Evolutionary conservation across 805 yeast species (phyloP).

Genomic region (Wickerhamiella lipophila): DNA sequence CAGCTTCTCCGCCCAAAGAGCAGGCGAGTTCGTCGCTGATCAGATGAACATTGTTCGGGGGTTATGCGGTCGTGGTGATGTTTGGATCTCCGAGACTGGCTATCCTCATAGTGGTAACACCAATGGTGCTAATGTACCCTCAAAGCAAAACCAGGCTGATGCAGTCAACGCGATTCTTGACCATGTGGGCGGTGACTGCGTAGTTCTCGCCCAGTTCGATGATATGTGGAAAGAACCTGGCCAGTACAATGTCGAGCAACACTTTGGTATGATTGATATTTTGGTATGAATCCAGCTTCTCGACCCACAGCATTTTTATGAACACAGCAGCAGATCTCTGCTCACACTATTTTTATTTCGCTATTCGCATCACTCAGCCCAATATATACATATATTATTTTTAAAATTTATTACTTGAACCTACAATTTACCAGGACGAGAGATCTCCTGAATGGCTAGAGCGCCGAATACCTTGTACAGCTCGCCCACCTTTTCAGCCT

Average conservation of each 20-base stretch:
- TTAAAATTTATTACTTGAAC: background rate
- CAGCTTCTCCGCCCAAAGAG: conserved; percentile 44
- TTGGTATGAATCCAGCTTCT: conserved; percentile 11
- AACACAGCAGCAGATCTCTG: background rate
- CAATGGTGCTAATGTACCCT: conserved; percentile 66
- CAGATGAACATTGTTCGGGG: conserved; percentile 45
- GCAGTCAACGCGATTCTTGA: conserved; percentile 57
- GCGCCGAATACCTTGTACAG: conserved; percentile 26
- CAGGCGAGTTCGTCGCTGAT: conserved; percentile 58
- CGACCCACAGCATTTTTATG: too few relatives aligned
- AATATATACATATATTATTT: conserved; percentile 8
- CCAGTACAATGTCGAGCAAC: conserved; percentile 71
- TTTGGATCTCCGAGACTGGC: conserved; percentile 74
- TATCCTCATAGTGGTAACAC: conserved; percentile 65
- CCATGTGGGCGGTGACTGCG: conserved; percentile 40
- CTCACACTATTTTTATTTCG: background rate
- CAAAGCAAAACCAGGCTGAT: conserved; percentile 50
- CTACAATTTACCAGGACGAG: background rate
- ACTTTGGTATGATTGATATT: conserved; percentile 45
- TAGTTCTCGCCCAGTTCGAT: conserved; percentile 63
- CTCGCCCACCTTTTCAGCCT: conserved; percentile 34
- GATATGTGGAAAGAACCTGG: conserved; percentile 87
- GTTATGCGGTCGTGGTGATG: conserved; percentile 42
- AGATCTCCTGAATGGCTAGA: conserved; percentile 23
- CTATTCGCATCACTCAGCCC: background rate